Conservation (phyloP, 331 rosid genomes). For the Quercus phellos region DNA sequence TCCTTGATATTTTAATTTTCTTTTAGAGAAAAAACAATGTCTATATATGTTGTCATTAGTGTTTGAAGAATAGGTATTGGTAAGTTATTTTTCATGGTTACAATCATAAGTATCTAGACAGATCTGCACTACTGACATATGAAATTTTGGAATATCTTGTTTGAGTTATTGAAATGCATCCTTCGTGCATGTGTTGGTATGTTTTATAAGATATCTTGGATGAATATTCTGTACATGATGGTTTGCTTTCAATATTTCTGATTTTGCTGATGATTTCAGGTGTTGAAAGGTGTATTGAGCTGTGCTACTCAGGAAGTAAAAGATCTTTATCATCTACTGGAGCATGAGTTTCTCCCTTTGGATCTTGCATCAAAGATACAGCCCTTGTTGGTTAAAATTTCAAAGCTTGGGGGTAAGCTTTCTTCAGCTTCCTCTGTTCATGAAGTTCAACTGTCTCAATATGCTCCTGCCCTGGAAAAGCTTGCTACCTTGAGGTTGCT, state of each 20-base stretch:
- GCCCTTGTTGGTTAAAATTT: constrained; percentile 64
- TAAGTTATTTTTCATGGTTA: no score
- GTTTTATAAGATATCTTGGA: no score
- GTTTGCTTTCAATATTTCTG: constrained; percentile 1
- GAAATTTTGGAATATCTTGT: no score
- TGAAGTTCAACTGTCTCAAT: constrained; percentile 81
- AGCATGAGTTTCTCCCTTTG: constrained; percentile 77
- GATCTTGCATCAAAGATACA: constrained; percentile 75
- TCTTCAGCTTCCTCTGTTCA: constrained; percentile 87
- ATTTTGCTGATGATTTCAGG: constrained; percentile 34
- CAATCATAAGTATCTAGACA: no score
- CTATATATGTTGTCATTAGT: no score
- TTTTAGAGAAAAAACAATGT: no score
- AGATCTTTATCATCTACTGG: constrained; percentile 78
- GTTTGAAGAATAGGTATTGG: no score
- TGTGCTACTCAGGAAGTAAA: constrained; percentile 96
- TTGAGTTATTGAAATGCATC: neutral
- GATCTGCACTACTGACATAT: no score
- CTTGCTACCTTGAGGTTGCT: constrained; percentile 91
- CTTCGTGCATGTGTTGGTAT: neutral
- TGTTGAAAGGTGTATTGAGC: constrained; percentile 83
- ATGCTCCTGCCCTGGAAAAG: constrained; percentile 67
- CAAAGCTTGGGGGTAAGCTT: constrained; percentile 82
- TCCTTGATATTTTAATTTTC: no score
- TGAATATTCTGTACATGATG: neutral